Conservation (phyloP, 1,139 yeast species). For the Yamadazyma songkhlaensis region DNA sequence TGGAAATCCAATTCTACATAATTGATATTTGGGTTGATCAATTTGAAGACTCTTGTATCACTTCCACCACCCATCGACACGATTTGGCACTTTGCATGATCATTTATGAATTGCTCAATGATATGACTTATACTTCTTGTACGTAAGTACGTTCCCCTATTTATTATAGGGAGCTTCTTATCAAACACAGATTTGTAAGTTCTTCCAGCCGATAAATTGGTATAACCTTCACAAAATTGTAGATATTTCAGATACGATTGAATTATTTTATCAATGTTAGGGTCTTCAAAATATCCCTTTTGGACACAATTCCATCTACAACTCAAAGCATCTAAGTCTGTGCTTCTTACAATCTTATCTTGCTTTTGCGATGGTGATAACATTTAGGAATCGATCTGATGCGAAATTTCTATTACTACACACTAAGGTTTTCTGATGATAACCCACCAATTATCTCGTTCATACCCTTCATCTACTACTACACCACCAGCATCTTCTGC, state of each 20-base stretch:
- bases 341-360: conserved; percentile 59
- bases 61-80: conserved; percentile 94
- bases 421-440: conserved; percentile 22
- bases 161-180: conserved; percentile 74
- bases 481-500: conserved; percentile 60
- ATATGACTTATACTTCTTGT: conserved; percentile 59
- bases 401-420: background rate
- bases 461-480: conserved; percentile 76
- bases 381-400: conserved; percentile 17
- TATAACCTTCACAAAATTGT: conserved; percentile 39
- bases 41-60: conserved; percentile 72
- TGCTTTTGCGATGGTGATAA: conserved; percentile 33
- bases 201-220: conserved; percentile 40
- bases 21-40: conserved; percentile 27
- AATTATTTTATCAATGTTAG: conserved; percentile 42
- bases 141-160: conserved; percentile 78
- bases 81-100: conserved; percentile 49
- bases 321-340: conserved; percentile 84
- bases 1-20: conserved; percentile 79
- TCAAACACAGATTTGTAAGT: conserved; percentile 40
- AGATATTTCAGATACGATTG: conserved; percentile 36
- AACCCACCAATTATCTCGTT: conserved; percentile 92
- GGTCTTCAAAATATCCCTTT: conserved; percentile 57
- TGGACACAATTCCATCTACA: conserved; percentile 62
- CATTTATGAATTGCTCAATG: conserved; percentile 46